Conservation (phyloP, 176 grass and related monocot genomes). For the Melocanna baccifera region DNA sequence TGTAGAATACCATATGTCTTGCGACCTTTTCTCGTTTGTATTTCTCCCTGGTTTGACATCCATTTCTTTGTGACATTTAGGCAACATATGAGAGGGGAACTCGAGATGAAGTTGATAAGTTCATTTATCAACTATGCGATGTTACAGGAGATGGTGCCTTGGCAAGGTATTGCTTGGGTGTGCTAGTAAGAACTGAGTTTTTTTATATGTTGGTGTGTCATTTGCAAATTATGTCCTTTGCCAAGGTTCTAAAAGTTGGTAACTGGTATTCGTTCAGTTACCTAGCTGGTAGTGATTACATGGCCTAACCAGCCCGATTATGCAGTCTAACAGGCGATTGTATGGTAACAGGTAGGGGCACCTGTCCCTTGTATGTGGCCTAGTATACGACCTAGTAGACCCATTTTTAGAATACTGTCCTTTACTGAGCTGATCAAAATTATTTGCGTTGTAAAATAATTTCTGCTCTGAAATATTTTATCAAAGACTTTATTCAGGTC, state of each 20-base stretch:
- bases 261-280: too few species aligned
- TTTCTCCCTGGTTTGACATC: constrained; percentile 1
- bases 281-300: too few species aligned
- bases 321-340: too few species aligned
- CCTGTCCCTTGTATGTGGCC: too few species aligned
- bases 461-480: neutral
- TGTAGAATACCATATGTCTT: neutral
- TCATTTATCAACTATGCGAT: constrained; percentile 76
- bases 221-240: neutral
- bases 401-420: neutral
- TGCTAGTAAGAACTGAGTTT: neutral
- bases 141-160: constrained; percentile 60
- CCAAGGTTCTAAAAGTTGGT: too few species aligned
- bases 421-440: neutral
- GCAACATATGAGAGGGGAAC: constrained; percentile 78
- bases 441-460: neutral
- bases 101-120: constrained; percentile 76
- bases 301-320: too few species aligned
- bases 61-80: constrained; percentile 32
- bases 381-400: too few species aligned
- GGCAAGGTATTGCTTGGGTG: constrained; percentile 50
- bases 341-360: too few species aligned
- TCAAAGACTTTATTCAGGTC: neutral
- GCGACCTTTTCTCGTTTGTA: neutral
- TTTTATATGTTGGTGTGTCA: neutral